Evolutionary conservation across 176 grass and related monocot species (phyloP).

Genomic region (Coix lacrymajobi): DNA sequence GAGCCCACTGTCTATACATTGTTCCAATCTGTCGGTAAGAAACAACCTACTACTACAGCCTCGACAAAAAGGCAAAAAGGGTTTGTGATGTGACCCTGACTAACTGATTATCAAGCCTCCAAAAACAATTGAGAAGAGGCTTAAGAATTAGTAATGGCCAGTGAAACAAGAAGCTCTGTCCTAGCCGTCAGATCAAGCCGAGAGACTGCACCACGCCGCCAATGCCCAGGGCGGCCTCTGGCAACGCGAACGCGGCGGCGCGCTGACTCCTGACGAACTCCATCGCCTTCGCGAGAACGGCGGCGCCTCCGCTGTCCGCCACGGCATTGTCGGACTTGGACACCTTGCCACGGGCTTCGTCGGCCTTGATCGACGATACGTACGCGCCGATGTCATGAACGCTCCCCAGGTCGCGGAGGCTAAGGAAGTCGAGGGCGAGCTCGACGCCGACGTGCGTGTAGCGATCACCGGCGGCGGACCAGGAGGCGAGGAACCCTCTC

Average conservation of each 20-base stretch:
- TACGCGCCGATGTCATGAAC: conserved; percentile 57
- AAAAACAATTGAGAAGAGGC: not conserved
- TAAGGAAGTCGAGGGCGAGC: conserved; percentile 52
- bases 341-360: not conserved
- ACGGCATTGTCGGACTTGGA: not conserved
- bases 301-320: not conserved
- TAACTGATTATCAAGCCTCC: not conserved
- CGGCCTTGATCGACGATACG: conserved; percentile 12
- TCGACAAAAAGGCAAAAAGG: not conserved
- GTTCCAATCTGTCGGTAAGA: not conserved
- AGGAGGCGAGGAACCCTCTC: not conserved
- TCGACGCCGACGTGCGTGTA: conserved; percentile 66
- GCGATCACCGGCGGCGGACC: not conserved
- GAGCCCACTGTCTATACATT: not conserved
- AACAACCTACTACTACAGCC: not conserved
- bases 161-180: not conserved
- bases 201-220: conserved; percentile 35
- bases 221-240: conserved; percentile 30
- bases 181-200: conserved; percentile 4
- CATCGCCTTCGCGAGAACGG: conserved; percentile 19
- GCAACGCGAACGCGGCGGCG: conserved; percentile 13
- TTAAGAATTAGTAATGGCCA: not conserved
- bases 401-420: conserved; percentile 19
- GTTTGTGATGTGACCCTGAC: not conserved
- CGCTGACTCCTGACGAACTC: conserved; percentile 8